phyloP scores from a whole-genome alignment of 192 early-diverging fungal species.

The Geranomyces variabilis region DNA sequence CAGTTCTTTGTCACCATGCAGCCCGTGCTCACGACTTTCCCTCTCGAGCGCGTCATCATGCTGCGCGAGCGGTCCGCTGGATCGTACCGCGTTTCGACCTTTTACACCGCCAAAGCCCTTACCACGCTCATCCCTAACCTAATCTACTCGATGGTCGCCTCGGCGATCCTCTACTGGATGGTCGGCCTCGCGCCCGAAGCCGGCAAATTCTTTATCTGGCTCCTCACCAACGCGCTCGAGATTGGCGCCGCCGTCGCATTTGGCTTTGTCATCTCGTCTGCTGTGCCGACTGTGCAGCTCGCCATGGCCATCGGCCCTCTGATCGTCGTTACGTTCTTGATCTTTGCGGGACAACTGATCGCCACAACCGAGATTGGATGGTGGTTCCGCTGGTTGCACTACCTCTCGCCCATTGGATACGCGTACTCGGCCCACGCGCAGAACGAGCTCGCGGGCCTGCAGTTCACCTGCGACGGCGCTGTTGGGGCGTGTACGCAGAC shows the following conservation, averaged over 20 bases:
- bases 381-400: constrained; percentile 36
- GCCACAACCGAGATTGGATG: constrained; percentile 26
- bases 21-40: constrained; percentile 50
- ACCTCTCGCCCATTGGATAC: constrained; percentile 29
- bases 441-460: constrained; percentile 16
- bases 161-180: constrained; percentile 32
- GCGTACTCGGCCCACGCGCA: constrained; percentile 19
- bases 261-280: constrained; percentile 41
- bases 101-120: constrained; percentile 60
- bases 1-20: constrained; percentile 43
- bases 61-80: constrained; percentile 68
- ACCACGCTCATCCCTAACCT: neutral
- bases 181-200: constrained; percentile 23
- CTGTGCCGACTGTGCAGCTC: constrained; percentile 39
- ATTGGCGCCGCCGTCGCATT: constrained; percentile 32
- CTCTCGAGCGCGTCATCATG: constrained; percentile 56
- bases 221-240: constrained; percentile 8
- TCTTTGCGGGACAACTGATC: constrained; percentile 49
- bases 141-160: constrained; percentile 11
- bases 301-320: constrained; percentile 50
- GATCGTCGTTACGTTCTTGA: constrained; percentile 45
- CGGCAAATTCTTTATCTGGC: constrained; percentile 27
- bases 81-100: constrained; percentile 66
- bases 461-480: constrained; percentile 5
- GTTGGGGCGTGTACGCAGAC: neutral